Conservation (phyloP, 23 red algal genomes). For the Agarophyton chilense region DNA sequence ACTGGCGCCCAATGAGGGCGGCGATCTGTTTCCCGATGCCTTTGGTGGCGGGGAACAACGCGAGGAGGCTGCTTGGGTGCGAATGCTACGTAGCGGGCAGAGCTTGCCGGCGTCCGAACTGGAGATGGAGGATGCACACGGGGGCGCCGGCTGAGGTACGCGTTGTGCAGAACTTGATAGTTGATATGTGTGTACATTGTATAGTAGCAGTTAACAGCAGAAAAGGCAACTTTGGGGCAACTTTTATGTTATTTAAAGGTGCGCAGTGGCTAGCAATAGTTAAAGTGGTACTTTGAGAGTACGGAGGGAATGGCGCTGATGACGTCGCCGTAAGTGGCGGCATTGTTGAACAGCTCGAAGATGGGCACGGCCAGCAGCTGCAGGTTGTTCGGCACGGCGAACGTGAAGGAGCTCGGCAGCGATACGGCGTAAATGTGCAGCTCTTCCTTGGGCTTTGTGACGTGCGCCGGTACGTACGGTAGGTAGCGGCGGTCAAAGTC, state of each 20-base stretch:
- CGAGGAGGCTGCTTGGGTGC: background rate
- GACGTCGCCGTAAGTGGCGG: conserved; percentile 72
- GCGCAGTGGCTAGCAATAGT: conserved; percentile 58
- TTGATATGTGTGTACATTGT: too few species aligned
- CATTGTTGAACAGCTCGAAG: conserved; percentile 82
- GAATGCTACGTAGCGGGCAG: background rate
- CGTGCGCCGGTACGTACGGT: conserved; percentile 86
- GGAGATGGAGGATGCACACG: conserved; percentile 13
- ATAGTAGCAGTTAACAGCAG: too few species aligned
- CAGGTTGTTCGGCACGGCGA: conserved; percentile 85
- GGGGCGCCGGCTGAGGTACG: too few species aligned
- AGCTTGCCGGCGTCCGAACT: background rate
- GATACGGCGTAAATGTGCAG: conserved; percentile 80
- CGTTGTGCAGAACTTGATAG: too few species aligned
- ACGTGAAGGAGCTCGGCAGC: conserved; percentile 73
- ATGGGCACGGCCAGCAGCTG: conserved; percentile 85
- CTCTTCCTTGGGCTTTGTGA: conserved; percentile 80
- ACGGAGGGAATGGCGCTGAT: conserved; percentile 72
- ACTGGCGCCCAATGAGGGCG: conserved; percentile 49
- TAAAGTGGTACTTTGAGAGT: conserved; percentile 73
- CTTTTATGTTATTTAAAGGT: too few species aligned
- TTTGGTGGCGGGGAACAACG: background rate
- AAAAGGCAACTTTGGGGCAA: too few species aligned
- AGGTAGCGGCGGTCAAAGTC: conserved; percentile 79
- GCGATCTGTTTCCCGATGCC: conserved; percentile 39